phyloP scores from a whole-genome alignment of 108 stramenopile species.

The Mediolabrus comicus region DNA sequence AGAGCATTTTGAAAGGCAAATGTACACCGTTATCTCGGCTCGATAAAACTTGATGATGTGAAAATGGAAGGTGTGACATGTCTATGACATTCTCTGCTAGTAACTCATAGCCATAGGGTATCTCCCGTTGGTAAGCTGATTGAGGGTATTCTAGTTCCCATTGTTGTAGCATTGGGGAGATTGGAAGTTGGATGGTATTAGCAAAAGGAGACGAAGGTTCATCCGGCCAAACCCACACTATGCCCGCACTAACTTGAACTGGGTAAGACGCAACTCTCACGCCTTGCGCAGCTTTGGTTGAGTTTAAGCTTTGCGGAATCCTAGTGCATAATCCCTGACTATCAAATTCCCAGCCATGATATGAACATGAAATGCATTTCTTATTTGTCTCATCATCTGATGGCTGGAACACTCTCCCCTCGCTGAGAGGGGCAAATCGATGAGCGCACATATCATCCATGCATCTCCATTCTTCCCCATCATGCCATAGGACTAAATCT shows the following conservation, averaged over 20 bases:
- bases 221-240: conserved; percentile 42
- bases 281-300: neutral
- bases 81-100: conserved; percentile 25
- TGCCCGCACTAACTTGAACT: conserved; percentile 4
- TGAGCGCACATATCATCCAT: conserved; percentile 38
- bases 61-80: conserved; percentile 9
- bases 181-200: conserved; percentile 15
- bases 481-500: conserved; percentile 22
- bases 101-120: conserved; percentile 20
- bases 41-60: conserved; percentile 6
- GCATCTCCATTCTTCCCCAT: conserved; percentile 23
- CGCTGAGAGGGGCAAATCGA: conserved; percentile 44
- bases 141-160: neutral
- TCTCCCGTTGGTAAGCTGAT: conserved; percentile 12
- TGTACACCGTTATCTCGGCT: conserved; percentile 5
- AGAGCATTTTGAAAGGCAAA: conserved; percentile 17
- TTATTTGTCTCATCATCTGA: neutral
- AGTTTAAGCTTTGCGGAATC: conserved; percentile 16
- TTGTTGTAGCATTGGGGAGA: conserved; percentile 4
- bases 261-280: conserved; percentile 24
- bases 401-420: conserved; percentile 23
- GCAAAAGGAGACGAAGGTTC: neutral
- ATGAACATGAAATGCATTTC: conserved; percentile 26
- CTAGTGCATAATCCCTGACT: conserved; percentile 12
- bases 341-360: conserved; percentile 45